Conservation (phyloP, 2,329 filamentous ascomycete species). For the Tolypocladium nubicola region DNA sequence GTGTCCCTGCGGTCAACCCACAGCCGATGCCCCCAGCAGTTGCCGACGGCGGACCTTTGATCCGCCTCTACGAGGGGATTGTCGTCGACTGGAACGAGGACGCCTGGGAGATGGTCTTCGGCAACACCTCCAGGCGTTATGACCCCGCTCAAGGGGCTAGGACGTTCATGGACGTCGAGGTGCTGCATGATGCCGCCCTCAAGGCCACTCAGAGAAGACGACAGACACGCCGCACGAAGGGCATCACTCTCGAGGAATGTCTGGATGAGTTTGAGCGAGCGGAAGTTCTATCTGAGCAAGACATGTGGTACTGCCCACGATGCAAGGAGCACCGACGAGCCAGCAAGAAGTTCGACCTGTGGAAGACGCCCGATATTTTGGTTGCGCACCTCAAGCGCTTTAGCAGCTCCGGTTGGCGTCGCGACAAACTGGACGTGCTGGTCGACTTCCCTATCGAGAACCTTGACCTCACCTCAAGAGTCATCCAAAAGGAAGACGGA, state of each 20-base stretch:
- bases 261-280: constrained; percentile 90
- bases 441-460: constrained; percentile 89
- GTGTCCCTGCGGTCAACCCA: constrained; percentile 17
- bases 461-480: constrained; percentile 69
- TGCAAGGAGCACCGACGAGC: constrained; percentile 91
- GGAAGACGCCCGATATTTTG: constrained; percentile 92
- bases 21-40: constrained; percentile 26
- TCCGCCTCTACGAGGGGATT: constrained; percentile 75
- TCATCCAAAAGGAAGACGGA: constrained; percentile 69
- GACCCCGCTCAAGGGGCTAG: constrained; percentile 45
- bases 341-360: constrained; percentile 93
- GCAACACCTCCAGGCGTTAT: constrained; percentile 18
- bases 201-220: constrained; percentile 53
- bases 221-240: constrained; percentile 42
- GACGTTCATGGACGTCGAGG: constrained; percentile 44
- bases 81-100: constrained; percentile 75
- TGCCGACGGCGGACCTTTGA: constrained; percentile 48
- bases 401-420: constrained; percentile 68
- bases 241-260: constrained; percentile 80
- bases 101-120: constrained; percentile 63
- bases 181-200: constrained; percentile 53
- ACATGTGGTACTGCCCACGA: constrained; percentile 94
- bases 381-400: constrained; percentile 95
- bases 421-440: constrained; percentile 83
- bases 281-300: constrained; percentile 86